A percentile compares a stretch with the other conserved stretches of the same genome.
phyloP scores from a whole-genome alignment of 768 basidiomycete genomes.

The Tylopilus plumbeoviolaceoides region DNA sequence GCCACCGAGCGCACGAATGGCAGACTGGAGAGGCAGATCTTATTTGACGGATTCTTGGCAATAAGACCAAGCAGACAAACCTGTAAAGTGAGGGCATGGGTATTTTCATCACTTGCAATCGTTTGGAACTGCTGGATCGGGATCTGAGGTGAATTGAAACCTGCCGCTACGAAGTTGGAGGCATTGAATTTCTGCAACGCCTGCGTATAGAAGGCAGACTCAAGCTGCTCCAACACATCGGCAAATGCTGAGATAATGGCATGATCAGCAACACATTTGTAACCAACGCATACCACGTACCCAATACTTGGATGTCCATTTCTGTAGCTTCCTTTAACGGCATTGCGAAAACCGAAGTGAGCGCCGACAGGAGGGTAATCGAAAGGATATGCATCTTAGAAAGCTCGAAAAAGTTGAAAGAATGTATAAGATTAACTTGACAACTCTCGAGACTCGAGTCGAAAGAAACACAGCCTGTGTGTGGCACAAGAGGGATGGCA shows the following conservation, averaged over 20 bases:
- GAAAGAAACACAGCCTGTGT: background rate
- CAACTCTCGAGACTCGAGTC: background rate
- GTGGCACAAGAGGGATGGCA: background rate
- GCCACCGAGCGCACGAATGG: background rate
- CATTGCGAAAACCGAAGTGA: background rate
- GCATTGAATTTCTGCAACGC: constrained; percentile 55
- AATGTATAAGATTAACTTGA: background rate
- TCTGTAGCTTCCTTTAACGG: background rate
- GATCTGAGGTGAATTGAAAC: constrained; percentile 52
- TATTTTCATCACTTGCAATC: constrained; percentile 60
- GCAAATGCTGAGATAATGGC: background rate
- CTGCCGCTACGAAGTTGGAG: constrained; percentile 42
- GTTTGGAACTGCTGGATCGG: constrained; percentile 57
- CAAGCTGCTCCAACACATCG: background rate
- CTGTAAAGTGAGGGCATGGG: constrained; percentile 49
- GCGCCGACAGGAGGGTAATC: background rate
- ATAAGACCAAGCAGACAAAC: background rate
- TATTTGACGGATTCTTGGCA: background rate
- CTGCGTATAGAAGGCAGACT: background rate
- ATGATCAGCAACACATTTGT: background rate
- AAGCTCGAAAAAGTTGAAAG: background rate
- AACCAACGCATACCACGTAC: background rate
- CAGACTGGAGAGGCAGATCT: background rate
- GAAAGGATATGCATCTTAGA: background rate
- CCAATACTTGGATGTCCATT: background rate